Evolutionary conservation across 805 yeast species (phyloP), one percentile per base, ranked within the genome.

Genomic region (Ogataea methanolica): DNA sequence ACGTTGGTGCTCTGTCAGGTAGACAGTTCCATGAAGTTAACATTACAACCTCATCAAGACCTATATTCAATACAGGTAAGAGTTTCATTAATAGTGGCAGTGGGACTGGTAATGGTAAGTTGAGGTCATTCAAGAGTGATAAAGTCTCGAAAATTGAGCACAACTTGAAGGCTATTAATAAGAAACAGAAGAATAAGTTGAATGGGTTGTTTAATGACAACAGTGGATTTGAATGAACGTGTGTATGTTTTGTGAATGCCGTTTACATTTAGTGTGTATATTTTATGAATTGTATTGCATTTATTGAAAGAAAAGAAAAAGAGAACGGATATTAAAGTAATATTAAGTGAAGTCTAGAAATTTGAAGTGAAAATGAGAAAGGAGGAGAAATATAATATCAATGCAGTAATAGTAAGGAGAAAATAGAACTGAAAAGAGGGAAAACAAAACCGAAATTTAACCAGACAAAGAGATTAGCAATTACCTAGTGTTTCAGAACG

Each of bases 1-100:
- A 50, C 23, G 48, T 50, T 17, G 53, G 63, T 47, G 53, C 55
- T 6, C 9, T 26, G 31, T 47, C 61, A 4, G 67, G 67, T 19
- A 58, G 54, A 21, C 43, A 48, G 33, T 56, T 57, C 33, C 60
- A 60, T 34, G 61, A 61, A 17, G 68, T 65, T 29, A 59, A 54
- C 39, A 69, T 65, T 21, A 59, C 61, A 23, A 63, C 67, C 2
- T 47, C 54, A 8, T 44, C 67, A 3, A 62, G 55, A 41, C 51
- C 61, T 3, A 49, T 52, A 15, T 41, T 53, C 31, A 53, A 52
- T 48, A 54, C 50, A 4, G 31, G 31, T 26, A 26, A 26, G 31
- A 26, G 11, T 26, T 26, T 26, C 31, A 26, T 26, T 26, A 26
- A 26, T 26, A 26, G 31, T 26, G 31, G 31, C 9, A 6, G 5